Evolutionary conservation across 305 asterid species (phyloP).

Genomic region (Solanum hybrid): DNA sequence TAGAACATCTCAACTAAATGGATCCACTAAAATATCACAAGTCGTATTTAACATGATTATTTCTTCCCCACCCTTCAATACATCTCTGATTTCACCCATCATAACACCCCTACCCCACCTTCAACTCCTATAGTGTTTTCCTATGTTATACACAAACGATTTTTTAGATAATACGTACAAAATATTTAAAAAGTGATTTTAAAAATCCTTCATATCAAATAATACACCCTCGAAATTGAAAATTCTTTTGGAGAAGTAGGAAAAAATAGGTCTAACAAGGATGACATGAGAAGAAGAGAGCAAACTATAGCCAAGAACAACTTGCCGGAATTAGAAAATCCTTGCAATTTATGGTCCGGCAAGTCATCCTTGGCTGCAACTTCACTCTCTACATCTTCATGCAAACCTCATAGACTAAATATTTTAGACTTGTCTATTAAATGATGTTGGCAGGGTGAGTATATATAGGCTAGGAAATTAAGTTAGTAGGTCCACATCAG

Average conservation of each 20-base stretch:
- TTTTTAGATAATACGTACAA: neutral
- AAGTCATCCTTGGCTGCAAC: constrained; percentile 74
- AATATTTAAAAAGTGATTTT: too few species aligned
- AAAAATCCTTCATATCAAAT: neutral
- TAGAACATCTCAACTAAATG: too few species aligned
- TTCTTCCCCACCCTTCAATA: too few species aligned
- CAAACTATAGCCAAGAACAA: constrained; percentile 39
- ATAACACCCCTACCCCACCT: too few species aligned
- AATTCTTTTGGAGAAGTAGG: neutral
- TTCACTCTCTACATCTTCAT: constrained; percentile 28
- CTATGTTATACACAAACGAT: neutral
- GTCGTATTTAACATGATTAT: too few species aligned
- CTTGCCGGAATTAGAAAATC: constrained; percentile 27
- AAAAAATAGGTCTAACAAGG: neutral
- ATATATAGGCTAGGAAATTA: neutral
- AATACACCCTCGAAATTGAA: neutral
- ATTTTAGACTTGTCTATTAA: neutral
- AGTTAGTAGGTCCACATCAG: neutral
- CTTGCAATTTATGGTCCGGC: constrained; percentile 22
- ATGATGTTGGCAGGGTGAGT: neutral
- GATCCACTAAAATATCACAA: too few species aligned
- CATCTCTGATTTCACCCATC: too few species aligned
- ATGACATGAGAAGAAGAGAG: constrained; percentile 34
- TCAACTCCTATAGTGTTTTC: neutral
- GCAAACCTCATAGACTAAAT: constrained; percentile 16